phyloP scores from a whole-genome alignment of 768 basidiomycete species.

The Boletus vinaceobasis region DNA sequence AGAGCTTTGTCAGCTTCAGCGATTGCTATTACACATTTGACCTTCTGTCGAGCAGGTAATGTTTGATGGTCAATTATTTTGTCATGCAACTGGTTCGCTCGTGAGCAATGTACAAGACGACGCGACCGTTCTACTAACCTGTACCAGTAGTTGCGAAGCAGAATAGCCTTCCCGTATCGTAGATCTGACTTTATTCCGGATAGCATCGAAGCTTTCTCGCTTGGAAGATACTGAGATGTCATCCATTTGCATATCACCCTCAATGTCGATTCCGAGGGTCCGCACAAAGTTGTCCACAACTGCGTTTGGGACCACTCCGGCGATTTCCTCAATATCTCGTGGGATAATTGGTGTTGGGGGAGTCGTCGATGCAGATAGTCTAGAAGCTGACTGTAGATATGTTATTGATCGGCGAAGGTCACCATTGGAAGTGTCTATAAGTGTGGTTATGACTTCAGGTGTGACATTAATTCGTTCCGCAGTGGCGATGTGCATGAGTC shows the following conservation, averaged over 20 bases:
- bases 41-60: conserved; percentile 76
- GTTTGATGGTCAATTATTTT: conserved; percentile 80
- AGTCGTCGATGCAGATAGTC: conserved; percentile 70
- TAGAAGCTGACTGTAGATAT: conserved; percentile 92
- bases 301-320: conserved; percentile 83
- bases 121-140: conserved; percentile 51
- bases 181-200: conserved; percentile 69
- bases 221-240: conserved; percentile 22
- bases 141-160: conserved; percentile 81
- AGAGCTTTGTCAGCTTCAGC: conserved; percentile 96
- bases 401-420: conserved; percentile 97
- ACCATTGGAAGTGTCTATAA: conserved; percentile 80
- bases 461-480: conserved; percentile 65
- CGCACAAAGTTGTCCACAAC: conserved; percentile 68
- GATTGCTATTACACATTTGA: conserved; percentile 74
- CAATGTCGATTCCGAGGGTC: conserved; percentile 69
- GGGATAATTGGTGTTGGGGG: conserved; percentile 75
- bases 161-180: conserved; percentile 90
- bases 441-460: conserved; percentile 59
- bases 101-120: conserved; percentile 7
- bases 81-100: conserved; percentile 73
- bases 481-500: conserved; percentile 77
- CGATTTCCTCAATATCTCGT: conserved; percentile 90
- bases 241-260: conserved; percentile 52
- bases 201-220: conserved; percentile 49